Evolutionary conservation across 2,329 filamentous ascomycete genomes (phyloP).

Genomic region (Aspergillaceae sp.): DNA sequence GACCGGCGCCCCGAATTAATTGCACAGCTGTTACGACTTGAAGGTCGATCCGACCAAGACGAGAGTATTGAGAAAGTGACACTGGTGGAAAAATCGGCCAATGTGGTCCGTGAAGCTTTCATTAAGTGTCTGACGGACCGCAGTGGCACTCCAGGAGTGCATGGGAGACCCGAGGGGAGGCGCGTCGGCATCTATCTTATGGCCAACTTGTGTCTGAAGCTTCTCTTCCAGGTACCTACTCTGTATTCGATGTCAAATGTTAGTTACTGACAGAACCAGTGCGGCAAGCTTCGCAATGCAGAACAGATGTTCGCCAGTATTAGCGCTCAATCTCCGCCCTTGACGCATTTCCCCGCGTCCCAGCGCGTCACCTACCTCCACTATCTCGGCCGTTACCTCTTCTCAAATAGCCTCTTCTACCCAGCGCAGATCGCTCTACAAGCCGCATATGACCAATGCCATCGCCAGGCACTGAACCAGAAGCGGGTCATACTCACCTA

Average conservation of each 20-base stretch:
- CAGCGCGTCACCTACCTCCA: conserved; percentile 91
- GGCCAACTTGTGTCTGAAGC: conserved; percentile 80
- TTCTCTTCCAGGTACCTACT: conserved; percentile 63
- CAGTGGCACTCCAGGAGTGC: conserved; percentile 51
- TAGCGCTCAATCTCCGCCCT: conserved; percentile 68
- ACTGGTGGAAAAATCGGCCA: conserved; percentile 77
- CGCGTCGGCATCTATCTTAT: conserved; percentile 84
- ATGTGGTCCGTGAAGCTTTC: conserved; percentile 83
- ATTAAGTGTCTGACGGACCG: conserved; percentile 81
- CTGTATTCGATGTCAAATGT: neutral
- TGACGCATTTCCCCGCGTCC: conserved; percentile 71
- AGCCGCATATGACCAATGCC: conserved; percentile 70
- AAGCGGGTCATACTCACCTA: conserved; percentile 73
- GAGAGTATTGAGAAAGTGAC: conserved; percentile 64
- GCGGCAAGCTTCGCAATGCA: conserved; percentile 71
- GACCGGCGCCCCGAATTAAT: conserved; percentile 73
- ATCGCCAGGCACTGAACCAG: conserved; percentile 52
- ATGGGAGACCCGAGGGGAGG: conserved; percentile 68
- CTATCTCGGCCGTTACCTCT: conserved; percentile 84
- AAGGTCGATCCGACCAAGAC: conserved; percentile 40
- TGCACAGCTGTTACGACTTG: conserved; percentile 47
- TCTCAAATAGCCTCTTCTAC: conserved; percentile 74
- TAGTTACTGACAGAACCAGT: conserved; percentile 37
- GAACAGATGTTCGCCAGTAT: conserved; percentile 88
- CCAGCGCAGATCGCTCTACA: conserved; percentile 68